Evolutionary conservation across 768 basidiomycete species (phyloP).

Genomic region (Lentinula raphanica): DNA sequence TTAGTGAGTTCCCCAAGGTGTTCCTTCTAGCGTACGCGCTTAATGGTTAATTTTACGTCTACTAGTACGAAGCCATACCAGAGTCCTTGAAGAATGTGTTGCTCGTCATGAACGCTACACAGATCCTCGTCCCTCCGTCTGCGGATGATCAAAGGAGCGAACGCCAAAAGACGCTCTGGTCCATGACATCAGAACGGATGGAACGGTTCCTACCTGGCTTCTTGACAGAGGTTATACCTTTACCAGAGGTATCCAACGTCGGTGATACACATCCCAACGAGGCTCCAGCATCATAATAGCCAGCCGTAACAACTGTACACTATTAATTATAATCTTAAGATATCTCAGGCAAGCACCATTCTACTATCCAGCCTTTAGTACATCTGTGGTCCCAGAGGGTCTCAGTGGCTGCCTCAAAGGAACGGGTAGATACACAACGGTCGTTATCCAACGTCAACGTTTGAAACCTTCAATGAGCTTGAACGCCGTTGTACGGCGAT

Average conservation of each 20-base stretch:
- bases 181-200: conserved; percentile 77
- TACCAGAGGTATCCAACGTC: conserved; percentile 20
- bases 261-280: neutral
- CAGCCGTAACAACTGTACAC: neutral
- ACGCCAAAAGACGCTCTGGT: conserved; percentile 72
- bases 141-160: conserved; percentile 47
- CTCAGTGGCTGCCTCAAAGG: no score
- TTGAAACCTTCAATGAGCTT: no score
- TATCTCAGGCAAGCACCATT: no score
- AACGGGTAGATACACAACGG: no score
- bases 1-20: conserved; percentile 57
- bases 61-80: conserved; percentile 87
- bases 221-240: conserved; percentile 62
- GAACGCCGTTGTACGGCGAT: no score
- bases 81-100: conserved; percentile 97
- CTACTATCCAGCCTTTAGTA: no score
- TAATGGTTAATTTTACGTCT: neutral
- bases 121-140: conserved; percentile 69
- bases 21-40: neutral
- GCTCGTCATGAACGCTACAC: conserved; percentile 90
- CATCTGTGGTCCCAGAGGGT: no score
- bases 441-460: no score
- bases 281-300: neutral
- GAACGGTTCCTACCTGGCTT: conserved; percentile 93
- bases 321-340: neutral